Base-by-base conservation (phyloP, 1,284 basidiomycete species). In the Marasmius sp. region DNA sequence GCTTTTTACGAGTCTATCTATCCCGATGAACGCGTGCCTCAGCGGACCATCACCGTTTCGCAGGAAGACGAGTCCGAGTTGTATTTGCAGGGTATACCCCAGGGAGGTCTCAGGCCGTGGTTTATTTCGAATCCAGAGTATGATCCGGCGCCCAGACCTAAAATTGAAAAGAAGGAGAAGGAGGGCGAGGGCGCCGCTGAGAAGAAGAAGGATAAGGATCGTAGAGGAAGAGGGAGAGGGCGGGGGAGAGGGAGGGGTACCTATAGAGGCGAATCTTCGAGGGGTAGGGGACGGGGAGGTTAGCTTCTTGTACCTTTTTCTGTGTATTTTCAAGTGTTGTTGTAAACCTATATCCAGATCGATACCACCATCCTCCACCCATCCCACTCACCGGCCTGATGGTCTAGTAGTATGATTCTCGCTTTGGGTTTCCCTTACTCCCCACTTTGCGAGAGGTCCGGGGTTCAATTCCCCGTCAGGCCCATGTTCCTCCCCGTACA, bases 61-160 rank as follows among this genome's bases (percentile, higher is more conserved):
- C 20, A 18, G 16, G 27, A 59, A n/a, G n/a, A 22, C 10, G 49
- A 61, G 39, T 56, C 58, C 63, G 36, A 70, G 68, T 6, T 45
- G 58, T 57, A 57, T 58, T 55, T 55, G 6, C 63, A 50, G 27
- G 59, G 49, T 41, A 38, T 59, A 57, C 36, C 59, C 20, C 50
- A 47, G 18, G 7, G 27, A 20, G 56, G 59, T 0, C 37, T 64
- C 1, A 33, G 50, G 7, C 70, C 74, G 6, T 91, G 89, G 89
- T 67, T 71, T 33, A 76, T 85, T 3, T 68, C 73, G 57, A 91
- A 91, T 67, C 87, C 89, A 3, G 70, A 79, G 54, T 91, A 91
- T 69, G 87, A 91, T 70, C 85, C 88, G 27, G 89, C 53, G 66
- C 62, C 50, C 58, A 53, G 56, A 22, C 52, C 41, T 45, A 52